Percentiles rank a stretch among this genome's conserved stretches.
Evolutionary conservation across 129 eudicot genomes (phyloP).

Genomic region (Flaveria trinervia): DNA sequence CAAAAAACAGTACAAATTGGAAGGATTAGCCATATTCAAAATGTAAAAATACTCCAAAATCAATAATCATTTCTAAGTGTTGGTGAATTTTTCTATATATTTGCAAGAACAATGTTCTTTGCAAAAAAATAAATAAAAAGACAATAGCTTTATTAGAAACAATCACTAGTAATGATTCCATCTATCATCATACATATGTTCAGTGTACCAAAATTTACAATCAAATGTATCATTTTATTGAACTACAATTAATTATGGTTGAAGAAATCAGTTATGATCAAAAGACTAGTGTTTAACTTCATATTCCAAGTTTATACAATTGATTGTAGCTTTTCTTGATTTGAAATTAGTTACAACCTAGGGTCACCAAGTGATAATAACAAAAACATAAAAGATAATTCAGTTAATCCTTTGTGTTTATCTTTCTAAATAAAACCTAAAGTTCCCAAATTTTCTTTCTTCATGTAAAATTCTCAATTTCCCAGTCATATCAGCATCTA

Average conservation of each 20-base stretch:
- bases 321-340: neutral
- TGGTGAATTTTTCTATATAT: neutral
- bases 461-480: conserved; percentile 4
- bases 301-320: conserved; percentile 4
- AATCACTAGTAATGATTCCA: no score
- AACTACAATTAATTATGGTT: neutral
- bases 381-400: neutral
- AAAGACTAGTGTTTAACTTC: neutral
- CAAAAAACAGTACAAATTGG: neutral
- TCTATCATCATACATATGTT: neutral
- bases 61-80: neutral
- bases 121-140: no score
- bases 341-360: neutral
- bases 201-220: neutral
- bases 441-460: neutral
- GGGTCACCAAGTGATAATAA: conserved; percentile 10
- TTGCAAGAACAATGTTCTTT: no score
- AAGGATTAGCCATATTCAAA: neutral
- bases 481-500: conserved; percentile 18
- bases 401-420: neutral
- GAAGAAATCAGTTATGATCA: neutral
- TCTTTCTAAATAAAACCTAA: neutral
- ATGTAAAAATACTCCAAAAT: neutral
- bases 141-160: no score
- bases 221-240: neutral